A percentile compares a stretch with the other conserved stretches of the same genome.
These are phyloP conservation scores for Caryopteris hybrid DNA, from an alignment of 305 asterid species.

Conservation along the genomic window DNA sequence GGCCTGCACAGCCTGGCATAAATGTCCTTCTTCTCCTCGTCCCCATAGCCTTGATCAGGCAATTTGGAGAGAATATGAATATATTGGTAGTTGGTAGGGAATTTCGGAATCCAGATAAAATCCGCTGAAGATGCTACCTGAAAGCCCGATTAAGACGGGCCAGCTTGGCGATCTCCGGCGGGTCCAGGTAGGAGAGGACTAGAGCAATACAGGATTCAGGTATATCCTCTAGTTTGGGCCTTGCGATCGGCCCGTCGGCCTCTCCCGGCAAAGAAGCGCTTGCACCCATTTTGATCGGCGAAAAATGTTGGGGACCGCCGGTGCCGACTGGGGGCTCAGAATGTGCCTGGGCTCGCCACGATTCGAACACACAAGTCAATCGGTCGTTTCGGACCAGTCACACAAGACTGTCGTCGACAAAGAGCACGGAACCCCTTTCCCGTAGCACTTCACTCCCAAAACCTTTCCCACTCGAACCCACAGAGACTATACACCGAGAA, in stretches of 20 bases:
- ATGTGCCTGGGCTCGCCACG: too few species aligned
- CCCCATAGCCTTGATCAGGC: constrained; percentile 22
- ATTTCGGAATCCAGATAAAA: constrained; percentile 65
- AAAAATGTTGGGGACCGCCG: too few species aligned
- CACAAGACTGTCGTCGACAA: too few species aligned
- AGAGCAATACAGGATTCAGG: constrained; percentile 72
- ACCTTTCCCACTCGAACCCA: too few species aligned
- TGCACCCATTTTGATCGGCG: constrained; percentile 34
- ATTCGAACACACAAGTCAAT: too few species aligned
- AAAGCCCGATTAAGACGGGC: constrained; percentile 61
- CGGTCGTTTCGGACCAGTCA: too few species aligned
- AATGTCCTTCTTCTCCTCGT: constrained; percentile 46
- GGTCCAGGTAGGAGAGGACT: constrained; percentile 56
- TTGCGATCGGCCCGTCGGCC: constrained; percentile 17
- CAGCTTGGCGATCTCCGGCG: constrained; percentile 67
- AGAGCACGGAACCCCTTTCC: too few species aligned
- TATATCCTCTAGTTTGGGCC: constrained; percentile 54
- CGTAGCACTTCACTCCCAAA: too few species aligned
- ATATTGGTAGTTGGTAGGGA: constrained; percentile 48
- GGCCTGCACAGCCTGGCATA: constrained; percentile 48
- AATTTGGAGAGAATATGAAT: constrained; percentile 34
- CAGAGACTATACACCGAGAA: too few species aligned
- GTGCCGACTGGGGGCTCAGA: too few species aligned
- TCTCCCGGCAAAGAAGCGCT: constrained; percentile 25
- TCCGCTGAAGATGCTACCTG: constrained; percentile 74